phyloP scores from a whole-genome alignment of 2,329 filamentous ascomycete genomes.

The Diplodia seriata region DNA sequence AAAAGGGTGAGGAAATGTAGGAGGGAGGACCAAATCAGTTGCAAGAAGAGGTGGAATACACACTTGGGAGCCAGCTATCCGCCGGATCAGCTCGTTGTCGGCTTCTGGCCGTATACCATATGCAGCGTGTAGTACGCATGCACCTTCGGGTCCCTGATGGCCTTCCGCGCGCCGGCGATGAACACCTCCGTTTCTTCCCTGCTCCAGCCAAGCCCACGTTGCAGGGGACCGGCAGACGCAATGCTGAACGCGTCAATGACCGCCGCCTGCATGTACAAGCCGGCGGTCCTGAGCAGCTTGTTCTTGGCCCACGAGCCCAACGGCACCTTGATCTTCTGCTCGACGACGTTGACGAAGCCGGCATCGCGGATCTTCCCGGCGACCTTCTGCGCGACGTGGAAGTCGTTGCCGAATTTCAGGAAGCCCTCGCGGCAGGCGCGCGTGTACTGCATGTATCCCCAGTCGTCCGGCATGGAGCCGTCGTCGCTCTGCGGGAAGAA shows the following conservation, averaged over 20 bases:
- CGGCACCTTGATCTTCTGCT: constrained; percentile 41
- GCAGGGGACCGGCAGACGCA: constrained; percentile 20
- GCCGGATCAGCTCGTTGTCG: not conserved
- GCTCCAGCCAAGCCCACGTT: constrained; percentile 26
- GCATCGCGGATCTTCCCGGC: constrained; percentile 43
- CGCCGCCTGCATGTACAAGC: constrained; percentile 40
- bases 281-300: constrained; percentile 33
- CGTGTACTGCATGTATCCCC: constrained; percentile 15
- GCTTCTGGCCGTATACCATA: constrained; percentile 27
- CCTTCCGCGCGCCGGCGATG: constrained; percentile 47
- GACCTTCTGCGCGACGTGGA: constrained; percentile 9
- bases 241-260: constrained; percentile 30
- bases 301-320: constrained; percentile 41
- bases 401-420: constrained; percentile 18
- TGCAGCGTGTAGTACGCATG: constrained; percentile 43
- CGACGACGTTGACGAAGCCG: constrained; percentile 54
- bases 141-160: constrained; percentile 43
- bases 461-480: constrained; percentile 41
- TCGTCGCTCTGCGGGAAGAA: constrained; percentile 53
- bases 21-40: not conserved
- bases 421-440: constrained; percentile 8
- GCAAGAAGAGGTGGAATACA: constrained; percentile 12
- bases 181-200: constrained; percentile 39
- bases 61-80: not conserved
- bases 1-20: not conserved